These are phyloP conservation scores for Aspergillus puulaauensis DNA, from an alignment of 2,329 filamentous ascomycete species.

Conservation along the genomic window DNA sequence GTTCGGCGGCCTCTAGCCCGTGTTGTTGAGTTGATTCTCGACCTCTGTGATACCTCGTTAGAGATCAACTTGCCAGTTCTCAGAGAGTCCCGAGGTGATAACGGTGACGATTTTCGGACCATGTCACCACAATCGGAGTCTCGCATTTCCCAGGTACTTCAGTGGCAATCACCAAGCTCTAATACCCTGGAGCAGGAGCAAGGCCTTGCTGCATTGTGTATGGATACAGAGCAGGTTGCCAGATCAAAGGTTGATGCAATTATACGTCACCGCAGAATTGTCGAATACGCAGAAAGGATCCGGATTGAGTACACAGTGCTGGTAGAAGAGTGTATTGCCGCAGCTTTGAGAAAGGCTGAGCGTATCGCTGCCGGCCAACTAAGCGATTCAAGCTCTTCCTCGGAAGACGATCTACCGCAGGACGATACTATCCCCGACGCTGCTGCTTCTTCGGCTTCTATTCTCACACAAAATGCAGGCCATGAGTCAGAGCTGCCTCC, in stretches of 20 bases:
- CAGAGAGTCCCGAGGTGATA: constrained; percentile 71
- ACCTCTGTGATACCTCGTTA: constrained; percentile 91
- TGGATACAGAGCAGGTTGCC: constrained; percentile 82
- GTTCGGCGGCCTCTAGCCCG: constrained; percentile 84
- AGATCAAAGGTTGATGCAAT: constrained; percentile 91
- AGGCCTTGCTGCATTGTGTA: constrained; percentile 80
- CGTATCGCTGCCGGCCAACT: constrained; percentile 82
- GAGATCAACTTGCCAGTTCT: constrained; percentile 94
- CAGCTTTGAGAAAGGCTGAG: constrained; percentile 84
- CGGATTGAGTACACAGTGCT: constrained; percentile 89
- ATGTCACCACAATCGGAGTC: constrained; percentile 96
- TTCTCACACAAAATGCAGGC: constrained; percentile 7
- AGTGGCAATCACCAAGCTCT: constrained; percentile 93
- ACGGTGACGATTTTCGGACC: constrained; percentile 76
- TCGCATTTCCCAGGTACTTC: constrained; percentile 86
- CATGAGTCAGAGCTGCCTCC: constrained; percentile 18
- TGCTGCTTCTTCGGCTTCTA: constrained; percentile 7
- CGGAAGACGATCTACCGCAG: constrained; percentile 55
- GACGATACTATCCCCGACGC: constrained; percentile 24
- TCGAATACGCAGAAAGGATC: constrained; percentile 95
- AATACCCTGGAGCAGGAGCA: constrained; percentile 92
- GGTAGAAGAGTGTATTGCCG: constrained; percentile 93
- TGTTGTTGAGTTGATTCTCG: constrained; percentile 91
- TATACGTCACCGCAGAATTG: constrained; percentile 83
- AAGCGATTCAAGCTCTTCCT: constrained; percentile 71